These are phyloP conservation scores for Papiliotrema fonsecae DNA, from an alignment of 1,284 basidiomycete species.

Conservation along the genomic window DNA sequence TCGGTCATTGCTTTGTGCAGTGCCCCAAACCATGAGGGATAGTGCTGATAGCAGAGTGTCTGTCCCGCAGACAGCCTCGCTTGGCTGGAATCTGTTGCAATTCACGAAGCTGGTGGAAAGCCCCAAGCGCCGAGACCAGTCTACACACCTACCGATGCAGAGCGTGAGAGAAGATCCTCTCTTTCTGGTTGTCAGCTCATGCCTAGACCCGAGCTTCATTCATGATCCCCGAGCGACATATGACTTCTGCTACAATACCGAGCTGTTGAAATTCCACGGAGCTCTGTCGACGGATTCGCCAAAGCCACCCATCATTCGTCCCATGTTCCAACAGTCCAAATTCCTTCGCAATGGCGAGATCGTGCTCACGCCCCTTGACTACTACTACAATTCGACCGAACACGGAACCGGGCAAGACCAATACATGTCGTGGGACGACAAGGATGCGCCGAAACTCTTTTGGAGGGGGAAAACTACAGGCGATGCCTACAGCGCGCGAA, in stretches of 20 bases:
- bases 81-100: background rate
- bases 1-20: no score
- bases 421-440: slow-evolving; percentile 40
- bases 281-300: slow-evolving; percentile 25
- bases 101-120: background rate
- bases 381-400: slow-evolving; percentile 22
- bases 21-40: background rate
- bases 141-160: background rate
- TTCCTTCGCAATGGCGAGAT: slow-evolving; percentile 25
- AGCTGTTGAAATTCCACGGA: slow-evolving; percentile 23
- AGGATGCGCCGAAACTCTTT: slow-evolving; percentile 45
- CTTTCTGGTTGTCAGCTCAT: no score
- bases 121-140: background rate
- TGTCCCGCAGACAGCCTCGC: slow-evolving; percentile 9
- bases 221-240: slow-evolving; percentile 16
- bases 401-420: background rate
- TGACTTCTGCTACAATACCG: slow-evolving; percentile 28
- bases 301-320: slow-evolving; percentile 20
- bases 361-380: slow-evolving; percentile 33
- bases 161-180: background rate
- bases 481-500: slow-evolving; percentile 36
- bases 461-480: slow-evolving; percentile 50
- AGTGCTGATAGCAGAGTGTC: background rate
- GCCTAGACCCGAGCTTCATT: slow-evolving; percentile 22
- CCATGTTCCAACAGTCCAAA: slow-evolving; percentile 38